Evolutionary conservation across 75 land plant genomes (phyloP).

Genomic region (Pseudotsuga menziesii): DNA sequence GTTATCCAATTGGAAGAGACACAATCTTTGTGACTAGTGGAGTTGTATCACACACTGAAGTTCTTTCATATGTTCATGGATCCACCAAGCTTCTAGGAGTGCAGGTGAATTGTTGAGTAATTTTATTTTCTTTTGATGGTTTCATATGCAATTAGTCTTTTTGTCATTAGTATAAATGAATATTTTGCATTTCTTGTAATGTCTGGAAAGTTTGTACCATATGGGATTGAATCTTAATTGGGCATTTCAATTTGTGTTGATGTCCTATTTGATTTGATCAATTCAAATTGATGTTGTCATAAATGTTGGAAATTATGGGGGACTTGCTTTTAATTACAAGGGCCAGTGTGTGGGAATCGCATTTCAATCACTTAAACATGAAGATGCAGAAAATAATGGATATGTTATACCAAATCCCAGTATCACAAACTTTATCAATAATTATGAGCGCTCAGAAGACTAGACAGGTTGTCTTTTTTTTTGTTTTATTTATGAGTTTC

Average conservation of each 20-base stretch:
- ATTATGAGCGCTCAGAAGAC: conserved; percentile 79
- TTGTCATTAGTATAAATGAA: not conserved
- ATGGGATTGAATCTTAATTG: not conserved
- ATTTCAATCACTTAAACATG: conserved; percentile 96
- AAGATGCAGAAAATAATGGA: conserved; percentile 96
- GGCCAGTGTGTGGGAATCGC: conserved; percentile 99
- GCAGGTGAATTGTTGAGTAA: conserved; percentile 48
- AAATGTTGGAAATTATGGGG: conserved; percentile 96
- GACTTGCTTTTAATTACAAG: conserved; percentile 90
- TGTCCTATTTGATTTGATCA: not conserved
- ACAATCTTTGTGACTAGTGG: conserved; percentile 99
- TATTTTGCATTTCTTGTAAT: not conserved
- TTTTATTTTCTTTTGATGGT: not conserved
- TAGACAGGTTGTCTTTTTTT: conserved; percentile 75
- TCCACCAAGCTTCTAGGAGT: conserved; percentile 93
- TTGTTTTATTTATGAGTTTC: not conserved
- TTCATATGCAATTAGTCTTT: not conserved
- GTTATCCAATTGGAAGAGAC: conserved; percentile 97
- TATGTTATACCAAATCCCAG: conserved; percentile 99
- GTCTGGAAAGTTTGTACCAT: not conserved
- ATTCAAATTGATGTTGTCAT: conserved; percentile 97
- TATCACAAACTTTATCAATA: conserved; percentile 78
- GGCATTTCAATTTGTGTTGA: not conserved
- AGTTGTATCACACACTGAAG: conserved; percentile 94
- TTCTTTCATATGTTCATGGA: conserved; percentile 96